These are phyloP conservation scores for Stygiomarasmius scandens DNA, from an alignment of 1,284 basidiomycete species.

Conservation along the genomic window DNA sequence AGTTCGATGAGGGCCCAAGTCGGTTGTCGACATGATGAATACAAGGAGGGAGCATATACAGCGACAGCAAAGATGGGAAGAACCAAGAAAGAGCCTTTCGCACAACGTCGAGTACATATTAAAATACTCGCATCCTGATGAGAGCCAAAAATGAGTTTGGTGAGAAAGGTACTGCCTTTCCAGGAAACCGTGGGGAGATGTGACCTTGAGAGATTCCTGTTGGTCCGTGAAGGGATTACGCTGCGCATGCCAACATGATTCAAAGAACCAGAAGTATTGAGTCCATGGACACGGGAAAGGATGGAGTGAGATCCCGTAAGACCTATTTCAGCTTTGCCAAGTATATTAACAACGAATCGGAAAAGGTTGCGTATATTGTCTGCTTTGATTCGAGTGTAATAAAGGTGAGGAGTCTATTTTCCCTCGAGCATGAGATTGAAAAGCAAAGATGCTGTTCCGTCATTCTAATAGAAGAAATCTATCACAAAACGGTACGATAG, in stretches of 20 bases:
- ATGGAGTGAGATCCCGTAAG: neutral
- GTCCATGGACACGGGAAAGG: neutral
- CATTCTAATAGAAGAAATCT: too few species aligned
- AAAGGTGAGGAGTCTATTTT: neutral
- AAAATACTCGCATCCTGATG: too few species aligned
- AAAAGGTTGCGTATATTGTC: neutral
- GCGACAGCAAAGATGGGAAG: neutral
- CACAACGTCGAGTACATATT: neutral
- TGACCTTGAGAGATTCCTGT: too few species aligned
- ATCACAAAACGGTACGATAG: too few species aligned
- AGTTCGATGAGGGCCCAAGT: slow-evolving; percentile 17
- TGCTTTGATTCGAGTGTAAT: neutral
- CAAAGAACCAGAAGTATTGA: too few species aligned
- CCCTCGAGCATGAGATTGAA: neutral
- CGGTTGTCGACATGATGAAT: slow-evolving; percentile 13
- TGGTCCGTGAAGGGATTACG: too few species aligned
- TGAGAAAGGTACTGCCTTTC: neutral
- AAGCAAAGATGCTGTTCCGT: neutral
- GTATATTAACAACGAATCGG: neutral
- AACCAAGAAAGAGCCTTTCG: neutral
- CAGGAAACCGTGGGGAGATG: neutral
- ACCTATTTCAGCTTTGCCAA: neutral
- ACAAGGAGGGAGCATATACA: neutral
- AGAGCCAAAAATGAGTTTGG: neutral
- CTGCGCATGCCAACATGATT: too few species aligned